phyloP scores from a whole-genome alignment of 2,329 filamentous ascomycete genomes.

The Fusarium palustre region DNA sequence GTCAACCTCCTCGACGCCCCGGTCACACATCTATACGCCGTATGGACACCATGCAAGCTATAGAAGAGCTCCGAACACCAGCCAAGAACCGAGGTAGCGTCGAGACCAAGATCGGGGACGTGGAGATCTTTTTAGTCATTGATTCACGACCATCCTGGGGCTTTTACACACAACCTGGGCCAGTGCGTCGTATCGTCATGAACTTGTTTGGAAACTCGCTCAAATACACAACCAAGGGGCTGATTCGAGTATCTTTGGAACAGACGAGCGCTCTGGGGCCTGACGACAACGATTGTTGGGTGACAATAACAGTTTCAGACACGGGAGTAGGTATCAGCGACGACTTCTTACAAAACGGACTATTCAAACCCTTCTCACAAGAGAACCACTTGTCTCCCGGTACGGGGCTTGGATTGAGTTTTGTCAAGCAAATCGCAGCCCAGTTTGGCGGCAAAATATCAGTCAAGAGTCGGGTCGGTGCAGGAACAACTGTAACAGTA shows the following conservation, averaged over 20 bases:
- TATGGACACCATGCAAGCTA: slow-evolving; percentile 58
- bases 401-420: slow-evolving; percentile 72
- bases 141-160: slow-evolving; percentile 61
- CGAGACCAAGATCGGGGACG: slow-evolving; percentile 37
- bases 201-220: slow-evolving; percentile 72
- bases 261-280: slow-evolving; percentile 26
- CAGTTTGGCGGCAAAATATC: slow-evolving; percentile 69
- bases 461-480: slow-evolving; percentile 60
- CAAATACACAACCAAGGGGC: slow-evolving; percentile 65
- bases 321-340: slow-evolving; percentile 74
- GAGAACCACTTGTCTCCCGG: slow-evolving; percentile 71
- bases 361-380: slow-evolving; percentile 74
- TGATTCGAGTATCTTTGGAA: slow-evolving; percentile 48
- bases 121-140: slow-evolving; percentile 52
- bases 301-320: slow-evolving; percentile 66
- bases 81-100: background rate
- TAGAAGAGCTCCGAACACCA: slow-evolving; percentile 37
- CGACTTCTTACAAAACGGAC: slow-evolving; percentile 68
- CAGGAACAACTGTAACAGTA: slow-evolving; percentile 54
- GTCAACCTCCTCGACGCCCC: slow-evolving; percentile 2
- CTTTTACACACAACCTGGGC: slow-evolving; percentile 66
- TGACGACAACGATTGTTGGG: slow-evolving; percentile 16
- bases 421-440: slow-evolving; percentile 70
- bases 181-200: slow-evolving; percentile 67
- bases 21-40: slow-evolving; percentile 35